Evolutionary conservation across 306 rosid genomes (phyloP).

Genomic region (Boehmeria nivea): DNA sequence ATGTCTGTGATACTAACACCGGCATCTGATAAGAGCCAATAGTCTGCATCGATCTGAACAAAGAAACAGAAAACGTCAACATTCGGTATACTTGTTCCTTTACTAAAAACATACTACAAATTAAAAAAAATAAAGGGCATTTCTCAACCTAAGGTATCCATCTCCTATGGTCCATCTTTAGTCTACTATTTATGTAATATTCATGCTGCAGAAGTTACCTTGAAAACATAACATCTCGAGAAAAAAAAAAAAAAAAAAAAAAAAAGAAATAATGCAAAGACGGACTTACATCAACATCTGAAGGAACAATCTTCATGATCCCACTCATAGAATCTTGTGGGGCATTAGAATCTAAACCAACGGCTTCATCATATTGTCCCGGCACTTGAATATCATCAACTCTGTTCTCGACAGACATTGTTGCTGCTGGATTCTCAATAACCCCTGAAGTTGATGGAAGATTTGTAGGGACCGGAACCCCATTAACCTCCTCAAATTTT

Average conservation of each 20-base stretch:
- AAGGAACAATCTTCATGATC: constrained; percentile 96
- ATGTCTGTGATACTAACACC: constrained; percentile 87
- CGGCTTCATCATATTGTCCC: constrained; percentile 46
- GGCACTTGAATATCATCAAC: constrained; percentile 45
- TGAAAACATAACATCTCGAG: constrained; percentile 4
- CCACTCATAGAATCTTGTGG: constrained; percentile 76
- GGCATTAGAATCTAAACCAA: constrained; percentile 46
- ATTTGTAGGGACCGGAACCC: constrained; percentile 47
- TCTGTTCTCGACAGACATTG: constrained; percentile 36
- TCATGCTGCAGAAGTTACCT: too few relatives aligned
- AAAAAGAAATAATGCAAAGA: background rate
- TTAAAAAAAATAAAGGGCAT: background rate
- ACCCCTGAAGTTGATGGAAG: constrained; percentile 56
- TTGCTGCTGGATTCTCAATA: constrained; percentile 36
- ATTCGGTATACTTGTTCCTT: background rate
- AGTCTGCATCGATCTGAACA: constrained; percentile 79
- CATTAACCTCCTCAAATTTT: constrained; percentile 85
- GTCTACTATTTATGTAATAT: too few relatives aligned
- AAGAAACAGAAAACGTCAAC: constrained; percentile 7
- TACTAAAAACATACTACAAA: background rate
- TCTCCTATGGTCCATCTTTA: too few relatives aligned
- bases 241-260: too few relatives aligned
- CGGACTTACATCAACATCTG: constrained; percentile 82
- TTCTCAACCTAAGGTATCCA: too few relatives aligned
- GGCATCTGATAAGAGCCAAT: constrained; percentile 92